phyloP scores from a whole-genome alignment of 352 stramenopile genomes.

The Globisporangium solare region DNA sequence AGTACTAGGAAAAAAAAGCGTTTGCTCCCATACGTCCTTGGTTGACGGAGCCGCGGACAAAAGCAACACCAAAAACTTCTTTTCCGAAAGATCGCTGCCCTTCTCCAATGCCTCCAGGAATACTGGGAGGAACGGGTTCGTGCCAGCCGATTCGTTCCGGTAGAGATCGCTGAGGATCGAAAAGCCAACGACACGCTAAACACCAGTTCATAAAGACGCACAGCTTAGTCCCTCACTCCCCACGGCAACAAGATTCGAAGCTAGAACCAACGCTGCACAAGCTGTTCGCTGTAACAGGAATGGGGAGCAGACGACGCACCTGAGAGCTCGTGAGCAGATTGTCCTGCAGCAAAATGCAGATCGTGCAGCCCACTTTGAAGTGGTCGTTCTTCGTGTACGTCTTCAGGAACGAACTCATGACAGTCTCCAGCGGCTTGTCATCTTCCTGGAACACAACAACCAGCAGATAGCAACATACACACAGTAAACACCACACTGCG shows the following conservation, averaged over 20 bases:
- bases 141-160: slow-evolving; percentile 62
- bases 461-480: background rate
- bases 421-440: slow-evolving; percentile 78
- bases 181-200: slow-evolving; percentile 82
- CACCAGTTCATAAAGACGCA: background rate
- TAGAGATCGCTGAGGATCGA: slow-evolving; percentile 85
- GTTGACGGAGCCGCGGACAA: slow-evolving; percentile 36
- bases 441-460: slow-evolving; percentile 47
- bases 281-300: background rate
- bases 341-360: slow-evolving; percentile 88
- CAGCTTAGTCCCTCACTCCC: background rate
- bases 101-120: slow-evolving; percentile 83
- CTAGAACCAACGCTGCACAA: background rate
- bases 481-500: slow-evolving; percentile 9
- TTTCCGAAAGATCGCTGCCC: slow-evolving; percentile 62
- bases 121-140: slow-evolving; percentile 86
- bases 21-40: slow-evolving; percentile 39
- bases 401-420: slow-evolving; percentile 57
- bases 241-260: background rate
- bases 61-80: slow-evolving; percentile 74
- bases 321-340: slow-evolving; percentile 89
- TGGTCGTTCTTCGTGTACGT: slow-evolving; percentile 88
- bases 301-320: slow-evolving; percentile 22
- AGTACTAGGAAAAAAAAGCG: too few species aligned
- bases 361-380: slow-evolving; percentile 88